Conservation (phyloP, 345 rosid species). For the Diplotaxis tenuifolia region DNA sequence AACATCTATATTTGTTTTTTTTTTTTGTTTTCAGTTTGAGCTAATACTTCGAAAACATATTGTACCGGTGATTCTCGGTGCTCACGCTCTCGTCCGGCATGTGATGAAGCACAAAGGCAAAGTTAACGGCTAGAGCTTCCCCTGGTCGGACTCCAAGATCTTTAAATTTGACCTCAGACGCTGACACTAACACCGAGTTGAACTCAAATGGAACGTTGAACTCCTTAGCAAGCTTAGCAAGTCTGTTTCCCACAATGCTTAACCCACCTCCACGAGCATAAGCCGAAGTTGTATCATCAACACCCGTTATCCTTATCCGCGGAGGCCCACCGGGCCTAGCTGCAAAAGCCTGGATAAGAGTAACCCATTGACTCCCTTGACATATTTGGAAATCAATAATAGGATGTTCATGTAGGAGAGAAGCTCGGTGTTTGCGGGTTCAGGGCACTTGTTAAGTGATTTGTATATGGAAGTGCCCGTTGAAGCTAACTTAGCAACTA, state of each 20-base stretch:
- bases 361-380: conserved; percentile 93
- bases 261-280: conserved; percentile 92
- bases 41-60: background rate
- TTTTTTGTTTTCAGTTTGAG: too few relatives aligned
- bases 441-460: conserved; percentile 57
- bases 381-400: conserved; percentile 85
- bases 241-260: conserved; percentile 67
- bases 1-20: too few relatives aligned
- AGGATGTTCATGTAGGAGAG: conserved; percentile 88
- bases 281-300: conserved; percentile 76
- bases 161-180: conserved; percentile 50
- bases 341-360: conserved; percentile 96
- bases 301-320: conserved; percentile 74
- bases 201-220: conserved; percentile 87
- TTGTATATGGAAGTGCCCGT: conserved; percentile 82
- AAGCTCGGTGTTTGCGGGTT: conserved; percentile 75
- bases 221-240: conserved; percentile 61
- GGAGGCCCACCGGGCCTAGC: conserved; percentile 98
- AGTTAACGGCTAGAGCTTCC: conserved; percentile 84
- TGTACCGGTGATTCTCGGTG: conserved; percentile 67
- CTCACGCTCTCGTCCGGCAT: conserved; percentile 95
- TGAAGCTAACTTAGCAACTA: conserved; percentile 76
- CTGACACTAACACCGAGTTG: conserved; percentile 62
- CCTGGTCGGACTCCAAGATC: conserved; percentile 53
- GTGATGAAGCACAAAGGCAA: conserved; percentile 86